Evolutionary conservation across 345 rosid genomes (phyloP).

Genomic region (Carallia pectinifolia): DNA sequence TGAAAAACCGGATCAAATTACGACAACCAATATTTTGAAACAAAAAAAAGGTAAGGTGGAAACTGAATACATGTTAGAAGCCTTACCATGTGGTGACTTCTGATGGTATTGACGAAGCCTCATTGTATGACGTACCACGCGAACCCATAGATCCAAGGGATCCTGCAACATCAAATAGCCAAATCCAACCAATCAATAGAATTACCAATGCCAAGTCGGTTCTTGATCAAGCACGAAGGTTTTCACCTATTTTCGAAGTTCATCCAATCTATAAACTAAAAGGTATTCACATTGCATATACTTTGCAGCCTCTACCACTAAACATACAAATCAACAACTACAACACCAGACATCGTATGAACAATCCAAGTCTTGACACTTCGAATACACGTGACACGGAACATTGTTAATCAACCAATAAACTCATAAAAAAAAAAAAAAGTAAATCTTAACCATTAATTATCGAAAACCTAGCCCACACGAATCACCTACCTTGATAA

Average conservation of each 20-base stretch:
- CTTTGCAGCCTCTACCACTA: not conserved
- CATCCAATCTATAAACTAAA: too few species aligned
- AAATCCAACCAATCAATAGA: not conserved
- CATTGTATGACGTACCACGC: constrained; percentile 58
- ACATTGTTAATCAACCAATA: not conserved
- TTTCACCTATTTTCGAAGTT: too few species aligned
- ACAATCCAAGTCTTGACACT: not conserved
- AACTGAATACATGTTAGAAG: not conserved
- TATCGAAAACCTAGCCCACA: not conserved
- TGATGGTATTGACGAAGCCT: constrained; percentile 35
- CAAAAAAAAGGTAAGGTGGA: not conserved
- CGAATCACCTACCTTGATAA: constrained; percentile 57
- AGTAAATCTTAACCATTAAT: not conserved
- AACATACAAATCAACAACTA: not conserved
- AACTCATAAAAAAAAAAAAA: not conserved
- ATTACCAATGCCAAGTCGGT: not conserved
- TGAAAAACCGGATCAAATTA: not conserved
- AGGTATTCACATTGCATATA: too few species aligned
- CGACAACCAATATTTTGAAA: not conserved
- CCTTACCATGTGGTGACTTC: constrained; percentile 73
- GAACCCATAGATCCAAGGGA: constrained; percentile 71
- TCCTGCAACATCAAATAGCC: not conserved
- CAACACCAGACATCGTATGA: not conserved
- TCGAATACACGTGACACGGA: not conserved
- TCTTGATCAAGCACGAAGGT: not conserved